Conservation (phyloP, 305 asterid genomes). For the Solanum hybrid region DNA sequence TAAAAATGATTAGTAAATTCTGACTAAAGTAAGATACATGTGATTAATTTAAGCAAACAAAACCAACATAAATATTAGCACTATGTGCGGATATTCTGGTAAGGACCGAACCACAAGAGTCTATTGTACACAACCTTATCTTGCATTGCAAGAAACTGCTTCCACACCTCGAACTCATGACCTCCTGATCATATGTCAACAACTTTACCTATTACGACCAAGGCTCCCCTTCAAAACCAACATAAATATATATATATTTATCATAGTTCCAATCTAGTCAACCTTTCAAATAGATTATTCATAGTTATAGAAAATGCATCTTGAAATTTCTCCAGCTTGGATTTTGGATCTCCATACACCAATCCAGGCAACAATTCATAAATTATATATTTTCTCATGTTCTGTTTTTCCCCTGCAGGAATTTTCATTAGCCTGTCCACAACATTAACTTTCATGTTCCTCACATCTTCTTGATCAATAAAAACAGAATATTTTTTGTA, state of each 20-base stretch:
- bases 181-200: background rate
- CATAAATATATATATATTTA: background rate
- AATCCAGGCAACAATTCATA: constrained; percentile 53
- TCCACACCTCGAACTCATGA: background rate
- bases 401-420: constrained; percentile 33
- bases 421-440: constrained; percentile 38
- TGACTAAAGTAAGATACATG: background rate
- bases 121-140: background rate
- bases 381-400: constrained; percentile 57
- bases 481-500: constrained; percentile 44
- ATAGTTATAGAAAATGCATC: constrained; percentile 58
- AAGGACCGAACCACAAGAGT: background rate
- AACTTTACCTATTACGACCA: background rate
- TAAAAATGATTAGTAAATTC: background rate
- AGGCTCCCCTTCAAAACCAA: background rate
- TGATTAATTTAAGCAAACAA: background rate
- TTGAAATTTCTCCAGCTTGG: constrained; percentile 43
- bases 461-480: constrained; percentile 48
- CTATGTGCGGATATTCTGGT: background rate
- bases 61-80: background rate
- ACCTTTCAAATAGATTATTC: constrained; percentile 45
- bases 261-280: constrained; percentile 14
- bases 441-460: constrained; percentile 32
- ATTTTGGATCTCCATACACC: constrained; percentile 42
- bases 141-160: rapidly evolving